These are phyloP conservation scores for Epichloe coenophiala DNA, from an alignment of 2,329 filamentous ascomycete genomes.

Conservation along the genomic window DNA sequence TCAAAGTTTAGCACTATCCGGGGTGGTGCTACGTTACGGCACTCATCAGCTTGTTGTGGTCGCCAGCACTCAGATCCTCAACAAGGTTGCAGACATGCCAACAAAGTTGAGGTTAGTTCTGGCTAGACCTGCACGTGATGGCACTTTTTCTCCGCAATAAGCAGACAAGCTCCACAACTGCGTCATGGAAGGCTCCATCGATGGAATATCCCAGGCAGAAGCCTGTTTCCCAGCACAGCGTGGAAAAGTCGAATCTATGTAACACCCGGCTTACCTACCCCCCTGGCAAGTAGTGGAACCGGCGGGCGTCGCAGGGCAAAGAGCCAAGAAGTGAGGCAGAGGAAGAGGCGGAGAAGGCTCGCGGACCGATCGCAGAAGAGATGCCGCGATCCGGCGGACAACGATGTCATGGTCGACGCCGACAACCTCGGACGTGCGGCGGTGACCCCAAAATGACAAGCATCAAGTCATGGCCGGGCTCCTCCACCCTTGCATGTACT, in stretches of 20 bases:
- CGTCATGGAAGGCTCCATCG: constrained; percentile 1
- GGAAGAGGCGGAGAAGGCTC: neutral
- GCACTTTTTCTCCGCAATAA: too few relatives aligned
- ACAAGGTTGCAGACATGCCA: too few relatives aligned
- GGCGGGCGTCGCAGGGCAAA: neutral
- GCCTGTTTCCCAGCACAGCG: neutral
- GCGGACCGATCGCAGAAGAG: neutral
- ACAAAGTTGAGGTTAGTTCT: neutral
- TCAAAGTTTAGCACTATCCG: neutral
- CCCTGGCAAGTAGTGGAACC: neutral
- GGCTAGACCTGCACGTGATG: neutral
- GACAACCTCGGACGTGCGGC: neutral
- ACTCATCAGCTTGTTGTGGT: too few relatives aligned
- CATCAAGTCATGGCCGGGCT: neutral
- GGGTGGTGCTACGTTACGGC: too few relatives aligned
- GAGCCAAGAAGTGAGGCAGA: neutral
- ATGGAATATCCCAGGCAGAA: neutral
- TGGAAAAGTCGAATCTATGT: neutral
- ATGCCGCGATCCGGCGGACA: constrained; percentile 1
- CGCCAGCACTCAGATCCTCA: too few relatives aligned
- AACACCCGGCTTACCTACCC: neutral
- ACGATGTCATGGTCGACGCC: constrained; percentile 1
- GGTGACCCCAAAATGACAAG: neutral
- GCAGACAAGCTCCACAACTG: neutral
- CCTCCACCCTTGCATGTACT: too few relatives aligned